Percentiles rank a stretch among this genome's conserved stretches.
These are phyloP conservation scores for Dactylellina drechsleri DNA, from an alignment of 2,329 filamentous ascomycete species.

Conservation along the genomic window DNA sequence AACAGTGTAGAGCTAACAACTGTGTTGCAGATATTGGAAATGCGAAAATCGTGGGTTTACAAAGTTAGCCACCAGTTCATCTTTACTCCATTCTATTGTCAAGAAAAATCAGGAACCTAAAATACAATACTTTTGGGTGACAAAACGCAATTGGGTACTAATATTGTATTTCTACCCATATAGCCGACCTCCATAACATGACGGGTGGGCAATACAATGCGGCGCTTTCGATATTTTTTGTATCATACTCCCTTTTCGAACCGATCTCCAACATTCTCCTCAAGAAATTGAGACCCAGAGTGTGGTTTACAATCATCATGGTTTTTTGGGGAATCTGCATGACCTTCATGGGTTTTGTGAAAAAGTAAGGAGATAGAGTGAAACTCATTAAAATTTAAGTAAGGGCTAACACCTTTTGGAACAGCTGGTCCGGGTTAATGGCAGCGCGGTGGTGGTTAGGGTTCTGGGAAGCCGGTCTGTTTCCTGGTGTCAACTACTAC, in stretches of 20 bases:
- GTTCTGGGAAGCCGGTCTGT: conserved; percentile 78
- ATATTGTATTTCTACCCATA: not conserved
- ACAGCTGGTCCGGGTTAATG: conserved; percentile 70
- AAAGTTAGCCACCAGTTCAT: conserved; percentile 59
- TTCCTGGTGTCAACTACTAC: conserved; percentile 81
- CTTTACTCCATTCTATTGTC: not conserved
- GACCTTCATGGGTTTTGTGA: conserved; percentile 75
- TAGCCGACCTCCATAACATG: conserved; percentile 63
- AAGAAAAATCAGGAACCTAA: too few relatives aligned
- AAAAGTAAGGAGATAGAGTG: conserved; percentile 61
- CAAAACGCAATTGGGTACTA: not conserved
- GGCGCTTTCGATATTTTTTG: conserved; percentile 83
- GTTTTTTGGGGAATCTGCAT: conserved; percentile 66
- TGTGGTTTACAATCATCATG: conserved; percentile 87
- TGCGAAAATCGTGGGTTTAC: conserved; percentile 70
- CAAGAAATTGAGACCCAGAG: conserved; percentile 77
- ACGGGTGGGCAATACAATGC: conserved; percentile 75
- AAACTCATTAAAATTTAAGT: not conserved
- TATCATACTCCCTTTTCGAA: conserved; percentile 84
- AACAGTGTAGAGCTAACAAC: conserved; percentile 69
- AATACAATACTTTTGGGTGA: too few relatives aligned
- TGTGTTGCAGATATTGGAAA: conserved; percentile 70
- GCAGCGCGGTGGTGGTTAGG: conserved; percentile 77
- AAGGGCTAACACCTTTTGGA: not conserved
- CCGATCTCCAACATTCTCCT: conserved; percentile 81